phyloP scores from a whole-genome alignment of 805 yeast species.

The Pichia paraexigua region DNA sequence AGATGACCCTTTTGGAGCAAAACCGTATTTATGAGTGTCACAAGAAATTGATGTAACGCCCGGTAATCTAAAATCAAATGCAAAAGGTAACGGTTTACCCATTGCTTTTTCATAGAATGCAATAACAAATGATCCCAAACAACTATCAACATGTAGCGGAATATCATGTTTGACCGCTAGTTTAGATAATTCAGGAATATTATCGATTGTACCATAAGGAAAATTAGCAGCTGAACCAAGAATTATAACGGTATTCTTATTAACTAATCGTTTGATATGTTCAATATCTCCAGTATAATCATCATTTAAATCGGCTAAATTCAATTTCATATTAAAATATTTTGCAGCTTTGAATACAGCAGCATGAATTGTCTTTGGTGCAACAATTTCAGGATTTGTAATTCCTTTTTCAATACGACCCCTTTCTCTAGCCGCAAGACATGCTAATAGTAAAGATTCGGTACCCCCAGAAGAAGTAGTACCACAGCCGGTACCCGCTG shows the following conservation, averaged over 20 bases:
- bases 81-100: conserved; percentile 29
- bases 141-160: conserved; percentile 93
- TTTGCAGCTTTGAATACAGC: conserved; percentile 90
- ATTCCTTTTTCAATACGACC: conserved; percentile 55
- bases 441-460: conserved; percentile 80
- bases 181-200: conserved; percentile 62
- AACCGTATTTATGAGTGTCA: conserved; percentile 98
- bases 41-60: conserved; percentile 98
- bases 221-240: conserved; percentile 96
- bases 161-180: conserved; percentile 60
- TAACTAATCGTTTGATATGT: conserved; percentile 58
- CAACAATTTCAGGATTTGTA: conserved; percentile 73
- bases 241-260: conserved; percentile 69
- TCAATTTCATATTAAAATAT: conserved; percentile 80
- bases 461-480: conserved; percentile 93
- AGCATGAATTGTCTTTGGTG: conserved; percentile 89
- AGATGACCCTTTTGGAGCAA: conserved; percentile 96
- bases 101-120: conserved; percentile 55
- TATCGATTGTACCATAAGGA: conserved; percentile 95
- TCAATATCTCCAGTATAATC: conserved; percentile 60
- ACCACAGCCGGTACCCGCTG: conserved; percentile 58
- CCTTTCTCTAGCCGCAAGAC: conserved; percentile 79
- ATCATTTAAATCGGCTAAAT: conserved; percentile 66
- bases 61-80: conserved; percentile 77
- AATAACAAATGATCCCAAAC: conserved; percentile 87